These are phyloP conservation scores for Allium cepa DNA, from an alignment of 106 monocot species.

Conservation along the genomic window DNA sequence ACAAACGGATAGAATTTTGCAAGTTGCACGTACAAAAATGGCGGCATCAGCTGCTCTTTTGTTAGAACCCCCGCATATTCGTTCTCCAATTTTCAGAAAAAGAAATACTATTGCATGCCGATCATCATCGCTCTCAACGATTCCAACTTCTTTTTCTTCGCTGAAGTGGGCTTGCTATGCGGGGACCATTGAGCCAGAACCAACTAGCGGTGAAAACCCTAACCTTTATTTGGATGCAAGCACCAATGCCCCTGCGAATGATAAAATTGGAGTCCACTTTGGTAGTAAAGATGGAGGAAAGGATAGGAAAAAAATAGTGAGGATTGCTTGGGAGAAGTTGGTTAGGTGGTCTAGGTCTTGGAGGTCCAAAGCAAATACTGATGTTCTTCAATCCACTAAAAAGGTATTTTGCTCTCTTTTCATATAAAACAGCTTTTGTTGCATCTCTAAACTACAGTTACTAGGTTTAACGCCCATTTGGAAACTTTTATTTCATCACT, in stretches of 20 bases:
- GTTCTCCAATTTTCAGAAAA: not conserved
- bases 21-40: no score
- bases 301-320: conserved; percentile 55
- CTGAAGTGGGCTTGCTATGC: conserved; percentile 14
- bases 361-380: conserved; percentile 58
- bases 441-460: no score
- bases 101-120: not conserved
- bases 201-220: conserved; percentile 12
- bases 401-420: conserved; percentile 34
- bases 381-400: conserved; percentile 61
- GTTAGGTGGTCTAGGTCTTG: conserved; percentile 96
- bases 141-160: conserved; percentile 4
- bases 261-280: no score
- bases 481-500: no score
- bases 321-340: conserved; percentile 94
- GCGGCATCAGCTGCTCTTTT: not conserved
- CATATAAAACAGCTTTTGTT: not conserved
- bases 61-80: not conserved
- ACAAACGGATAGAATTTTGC: no score
- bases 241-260: not conserved
- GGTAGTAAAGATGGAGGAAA: conserved; percentile 20
- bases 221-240: conserved; percentile 3
- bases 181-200: conserved; percentile 25
- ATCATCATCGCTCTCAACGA: not conserved
- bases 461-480: no score